phyloP scores from a whole-genome alignment of 257 asterid genomes.

The Nyctanthes arbortristis region DNA sequence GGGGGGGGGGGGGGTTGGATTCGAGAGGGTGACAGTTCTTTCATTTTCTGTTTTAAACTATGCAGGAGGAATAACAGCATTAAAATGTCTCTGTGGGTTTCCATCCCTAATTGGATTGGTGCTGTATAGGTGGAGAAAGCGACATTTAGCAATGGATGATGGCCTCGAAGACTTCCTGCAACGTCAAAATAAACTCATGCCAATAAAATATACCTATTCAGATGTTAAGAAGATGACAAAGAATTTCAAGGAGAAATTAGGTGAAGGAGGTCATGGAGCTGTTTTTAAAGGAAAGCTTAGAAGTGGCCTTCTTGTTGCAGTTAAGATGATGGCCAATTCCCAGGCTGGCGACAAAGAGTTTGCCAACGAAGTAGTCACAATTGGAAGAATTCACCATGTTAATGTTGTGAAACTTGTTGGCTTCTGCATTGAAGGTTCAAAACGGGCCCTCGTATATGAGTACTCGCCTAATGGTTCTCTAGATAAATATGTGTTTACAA shows the following conservation, averaged over 20 bases:
- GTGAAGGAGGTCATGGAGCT: constrained; percentile 47
- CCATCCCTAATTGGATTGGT: constrained; percentile 34
- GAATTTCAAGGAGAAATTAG: constrained; percentile 46
- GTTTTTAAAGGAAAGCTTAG: constrained; percentile 52
- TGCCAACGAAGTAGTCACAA: constrained; percentile 35
- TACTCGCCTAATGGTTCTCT: constrained; percentile 46
- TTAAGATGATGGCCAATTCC: constrained; percentile 41
- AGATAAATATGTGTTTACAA: constrained; percentile 30
- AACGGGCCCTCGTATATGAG: constrained; percentile 43
- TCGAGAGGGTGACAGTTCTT: neutral
- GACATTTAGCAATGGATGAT: constrained; percentile 35
- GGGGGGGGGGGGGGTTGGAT: too few species aligned
- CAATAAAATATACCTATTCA: constrained; percentile 39
- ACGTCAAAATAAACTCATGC: constrained; percentile 34
- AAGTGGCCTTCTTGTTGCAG: constrained; percentile 46
- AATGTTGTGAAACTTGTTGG: constrained; percentile 46
- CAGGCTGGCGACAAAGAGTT: constrained; percentile 41
- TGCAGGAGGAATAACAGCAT: constrained; percentile 37
- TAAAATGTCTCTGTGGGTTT: constrained; percentile 41
- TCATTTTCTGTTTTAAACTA: constrained; percentile 7
- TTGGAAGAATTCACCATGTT: constrained; percentile 46
- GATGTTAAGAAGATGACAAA: constrained; percentile 47
- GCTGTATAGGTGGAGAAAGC: constrained; percentile 31
- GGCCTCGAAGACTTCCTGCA: constrained; percentile 40
- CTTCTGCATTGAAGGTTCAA: constrained; percentile 39